Evolutionary conservation across 495 filamentous ascomycete species (phyloP).

Genomic region (Neurospora cerealis): DNA sequence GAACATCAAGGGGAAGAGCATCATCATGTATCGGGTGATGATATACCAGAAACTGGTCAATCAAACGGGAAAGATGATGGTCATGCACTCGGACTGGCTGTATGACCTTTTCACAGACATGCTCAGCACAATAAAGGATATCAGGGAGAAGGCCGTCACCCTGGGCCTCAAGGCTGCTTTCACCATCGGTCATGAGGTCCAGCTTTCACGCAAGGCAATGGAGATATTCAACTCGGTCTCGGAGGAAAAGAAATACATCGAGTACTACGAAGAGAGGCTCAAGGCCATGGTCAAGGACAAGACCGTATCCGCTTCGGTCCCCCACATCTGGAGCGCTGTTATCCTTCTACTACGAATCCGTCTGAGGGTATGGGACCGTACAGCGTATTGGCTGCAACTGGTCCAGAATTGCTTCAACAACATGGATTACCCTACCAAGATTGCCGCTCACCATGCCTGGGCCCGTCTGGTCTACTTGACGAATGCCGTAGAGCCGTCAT

Average conservation of each 20-base stretch:
- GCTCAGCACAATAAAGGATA: conserved; percentile 67
- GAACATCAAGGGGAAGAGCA: conserved; percentile 63
- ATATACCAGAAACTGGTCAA: conserved; percentile 67
- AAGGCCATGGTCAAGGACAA: conserved; percentile 56
- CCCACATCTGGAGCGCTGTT: conserved; percentile 79
- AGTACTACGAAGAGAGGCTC: conserved; percentile 57
- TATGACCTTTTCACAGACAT: conserved; percentile 71
- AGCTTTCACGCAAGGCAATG: conserved; percentile 51
- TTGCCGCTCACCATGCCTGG: conserved; percentile 75
- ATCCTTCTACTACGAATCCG: conserved; percentile 62
- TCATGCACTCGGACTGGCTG: conserved; percentile 60
- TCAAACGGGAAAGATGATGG: conserved; percentile 59
- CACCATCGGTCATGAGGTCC: conserved; percentile 51
- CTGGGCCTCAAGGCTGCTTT: conserved; percentile 60
- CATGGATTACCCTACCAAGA: conserved; percentile 57
- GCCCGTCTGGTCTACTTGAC: conserved; percentile 67
- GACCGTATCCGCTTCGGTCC: conserved; percentile 56
- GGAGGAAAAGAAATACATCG: conserved; percentile 49
- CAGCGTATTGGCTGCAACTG: conserved; percentile 60
- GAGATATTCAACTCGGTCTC: conserved; percentile 51
- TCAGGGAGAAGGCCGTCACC: conserved; percentile 59
- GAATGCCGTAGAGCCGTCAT: conserved; percentile 50
- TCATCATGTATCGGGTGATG: conserved; percentile 59
- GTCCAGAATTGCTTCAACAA: conserved; percentile 81
- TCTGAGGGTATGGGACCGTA: conserved; percentile 62